A percentile compares a stretch with the other conserved stretches of the same genome.
phyloP scores from a whole-genome alignment of 441 rosid genomes.

The Bruguiera hainesii region DNA sequence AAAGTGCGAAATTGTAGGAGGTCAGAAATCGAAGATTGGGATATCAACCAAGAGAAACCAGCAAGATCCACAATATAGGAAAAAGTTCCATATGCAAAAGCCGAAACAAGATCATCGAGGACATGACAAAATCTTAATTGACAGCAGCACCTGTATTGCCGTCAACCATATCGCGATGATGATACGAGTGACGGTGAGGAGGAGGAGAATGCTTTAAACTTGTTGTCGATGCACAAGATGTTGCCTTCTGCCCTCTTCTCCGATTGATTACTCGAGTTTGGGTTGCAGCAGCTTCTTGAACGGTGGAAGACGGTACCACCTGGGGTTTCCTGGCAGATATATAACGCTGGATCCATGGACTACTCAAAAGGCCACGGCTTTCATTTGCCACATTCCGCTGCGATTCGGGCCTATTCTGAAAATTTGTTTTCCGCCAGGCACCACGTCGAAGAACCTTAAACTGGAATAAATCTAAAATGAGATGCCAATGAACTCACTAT shows the following conservation, averaged over 20 bases:
- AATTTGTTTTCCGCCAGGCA: constrained; percentile 47
- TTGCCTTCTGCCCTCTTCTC: constrained; percentile 27
- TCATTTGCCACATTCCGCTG: constrained; percentile 20
- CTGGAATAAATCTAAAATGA: constrained; percentile 32
- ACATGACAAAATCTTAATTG: constrained; percentile 4
- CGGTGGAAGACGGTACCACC: constrained; percentile 28
- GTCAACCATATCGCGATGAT: constrained; percentile 22
- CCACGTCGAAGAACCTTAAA: constrained; percentile 53
- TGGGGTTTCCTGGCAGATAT: constrained; percentile 30
- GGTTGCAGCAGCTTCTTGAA: constrained; percentile 26
- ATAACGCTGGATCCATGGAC: constrained; percentile 54
- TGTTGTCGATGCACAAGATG: constrained; percentile 22
- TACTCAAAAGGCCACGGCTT: constrained; percentile 25
- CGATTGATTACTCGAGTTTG: constrained; percentile 17
- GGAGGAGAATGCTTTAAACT: constrained; percentile 21
- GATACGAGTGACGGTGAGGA: constrained; percentile 13
- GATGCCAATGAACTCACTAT: neutral
- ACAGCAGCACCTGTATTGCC: constrained; percentile 32
- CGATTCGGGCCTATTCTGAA: constrained; percentile 30
- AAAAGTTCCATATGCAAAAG: neutral
- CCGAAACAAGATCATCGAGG: neutral
- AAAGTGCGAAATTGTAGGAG: too few relatives aligned
- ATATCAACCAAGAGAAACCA: too few relatives aligned
- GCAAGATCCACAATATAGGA: neutral
- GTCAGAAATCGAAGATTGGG: too few relatives aligned